Conservation (phyloP, 805 yeast genomes). For the Cephaloascus fragrans region DNA sequence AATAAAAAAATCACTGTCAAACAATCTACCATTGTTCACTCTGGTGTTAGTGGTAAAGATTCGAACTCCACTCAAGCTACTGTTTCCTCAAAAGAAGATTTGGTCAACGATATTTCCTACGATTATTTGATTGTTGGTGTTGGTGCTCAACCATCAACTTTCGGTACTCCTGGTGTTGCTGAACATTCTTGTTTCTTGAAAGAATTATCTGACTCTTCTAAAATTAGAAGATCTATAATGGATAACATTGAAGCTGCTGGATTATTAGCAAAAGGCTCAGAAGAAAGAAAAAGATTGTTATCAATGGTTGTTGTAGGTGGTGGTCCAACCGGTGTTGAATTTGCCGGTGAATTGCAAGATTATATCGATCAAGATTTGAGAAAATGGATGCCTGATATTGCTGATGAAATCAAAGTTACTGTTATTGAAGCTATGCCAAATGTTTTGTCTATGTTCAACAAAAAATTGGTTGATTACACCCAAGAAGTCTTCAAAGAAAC, state of each 20-base stretch:
- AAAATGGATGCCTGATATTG: constrained; percentile 83
- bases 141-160: constrained; percentile 92
- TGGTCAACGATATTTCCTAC: constrained; percentile 41
- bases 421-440: constrained; percentile 88
- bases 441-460: constrained; percentile 69
- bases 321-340: constrained; percentile 98
- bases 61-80: constrained; percentile 31
- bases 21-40: constrained; percentile 45
- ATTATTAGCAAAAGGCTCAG: constrained; percentile 61
- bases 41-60: constrained; percentile 44
- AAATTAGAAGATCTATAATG: constrained; percentile 75
- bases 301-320: constrained; percentile 94
- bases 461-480: constrained; percentile 66
- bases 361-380: constrained; percentile 84
- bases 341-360: constrained; percentile 94
- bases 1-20: constrained; percentile 55
- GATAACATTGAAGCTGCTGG: constrained; percentile 85
- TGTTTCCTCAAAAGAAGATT: constrained; percentile 29
- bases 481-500: constrained; percentile 59
- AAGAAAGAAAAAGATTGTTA: constrained; percentile 76
- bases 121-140: constrained; percentile 89
- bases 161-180: constrained; percentile 89
- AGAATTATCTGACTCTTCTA: constrained; percentile 82
- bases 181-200: constrained; percentile 84
- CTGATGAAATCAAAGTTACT: constrained; percentile 73